Base-by-base conservation (phyloP, 352 stramenopile species). In the Phytophthora tubulina region DNA sequence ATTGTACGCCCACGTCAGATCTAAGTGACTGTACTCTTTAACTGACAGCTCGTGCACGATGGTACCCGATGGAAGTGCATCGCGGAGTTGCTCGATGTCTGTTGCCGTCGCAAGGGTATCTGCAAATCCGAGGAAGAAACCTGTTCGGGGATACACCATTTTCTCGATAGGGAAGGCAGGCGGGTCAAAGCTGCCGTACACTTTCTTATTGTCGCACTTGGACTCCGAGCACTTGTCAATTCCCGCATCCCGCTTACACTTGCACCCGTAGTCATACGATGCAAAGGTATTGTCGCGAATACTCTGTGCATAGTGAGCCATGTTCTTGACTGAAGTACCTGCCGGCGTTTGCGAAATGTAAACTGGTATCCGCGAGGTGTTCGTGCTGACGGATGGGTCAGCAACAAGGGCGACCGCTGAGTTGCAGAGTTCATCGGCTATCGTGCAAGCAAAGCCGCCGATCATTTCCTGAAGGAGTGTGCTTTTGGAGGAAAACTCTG, bases 251-350 rank as follows among this genome's bases (percentile, higher is more conserved):
- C 44, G 27, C 0, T 72, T 61, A 53, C 80, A 88, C 15, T 64
- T 46, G 63, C 80, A 89, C 17, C 81, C 81, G 49, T 87, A 89
- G 73, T 89, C 79, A 46, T 81, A 89, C 21, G 63, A 57, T 17
- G 72, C 74, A 57, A 86, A 89, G 0, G 75, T 82, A 30, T 83
- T 64, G 52, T 76, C 75, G 31, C 81, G 79, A 59, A 89, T 86
- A 56, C 56, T 67, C 48, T 89, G 81, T 17, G 79, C 79, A 52
- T 77, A 89, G 42, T 89, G 79, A 8, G 60, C 81, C 50, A 89
- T 70, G 59, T 85, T 89, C 67, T 89, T 89, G 31, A 87, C 79
- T 0, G 79, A 87, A 6, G 77, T 89, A 8, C 81, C 79, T 3
- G 81, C 76, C 1, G 81, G 81, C 2, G 77, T 87, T 68, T 89